Percentiles rank a stretch among this genome's conserved stretches.
Evolutionary conservation across 1,139 yeast genomes (phyloP).

Genomic region (Blastobotrys ciferrii): DNA sequence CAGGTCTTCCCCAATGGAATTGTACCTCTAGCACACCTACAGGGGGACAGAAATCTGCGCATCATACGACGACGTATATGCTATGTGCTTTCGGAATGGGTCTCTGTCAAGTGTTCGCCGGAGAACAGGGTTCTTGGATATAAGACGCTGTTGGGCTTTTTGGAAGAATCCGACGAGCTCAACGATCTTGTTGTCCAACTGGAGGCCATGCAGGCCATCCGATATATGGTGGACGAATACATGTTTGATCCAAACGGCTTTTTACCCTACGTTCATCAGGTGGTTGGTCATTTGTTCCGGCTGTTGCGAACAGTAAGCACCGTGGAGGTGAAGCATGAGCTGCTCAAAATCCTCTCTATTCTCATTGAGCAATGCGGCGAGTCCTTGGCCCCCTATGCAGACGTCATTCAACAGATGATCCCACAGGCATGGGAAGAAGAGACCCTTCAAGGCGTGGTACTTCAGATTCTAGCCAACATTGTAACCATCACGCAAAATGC

Average conservation of each 20-base stretch:
- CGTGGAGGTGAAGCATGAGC: conserved; percentile 72
- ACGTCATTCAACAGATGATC: conserved; percentile 56
- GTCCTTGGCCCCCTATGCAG: conserved; percentile 33
- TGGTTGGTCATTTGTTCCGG: conserved; percentile 48
- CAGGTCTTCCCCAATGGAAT: conserved; percentile 55
- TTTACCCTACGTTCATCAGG: conserved; percentile 58
- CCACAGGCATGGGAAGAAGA: conserved; percentile 73
- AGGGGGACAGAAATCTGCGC: conserved; percentile 31
- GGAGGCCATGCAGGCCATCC: conserved; percentile 70
- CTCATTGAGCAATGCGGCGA: conserved; percentile 55
- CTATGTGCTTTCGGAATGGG: conserved; percentile 77
- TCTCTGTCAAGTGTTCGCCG: conserved; percentile 59
- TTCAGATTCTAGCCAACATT: conserved; percentile 66
- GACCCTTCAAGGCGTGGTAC: conserved; percentile 63
- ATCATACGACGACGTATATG: conserved; percentile 78
- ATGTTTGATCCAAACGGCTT: conserved; percentile 70
- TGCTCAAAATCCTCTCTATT: conserved; percentile 64
- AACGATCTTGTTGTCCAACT: conserved; percentile 75
- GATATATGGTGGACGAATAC: conserved; percentile 78
- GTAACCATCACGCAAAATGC: conserved; percentile 62
- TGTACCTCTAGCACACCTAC: conserved; percentile 44
- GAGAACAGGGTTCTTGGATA: conserved; percentile 62
- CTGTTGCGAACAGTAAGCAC: conserved; percentile 49
- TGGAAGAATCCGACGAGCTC: conserved; percentile 40
- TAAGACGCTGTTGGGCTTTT: conserved; percentile 48